Base-by-base conservation (phyloP, 2,329 filamentous ascomycete species). In the Cercospora sp. region DNA sequence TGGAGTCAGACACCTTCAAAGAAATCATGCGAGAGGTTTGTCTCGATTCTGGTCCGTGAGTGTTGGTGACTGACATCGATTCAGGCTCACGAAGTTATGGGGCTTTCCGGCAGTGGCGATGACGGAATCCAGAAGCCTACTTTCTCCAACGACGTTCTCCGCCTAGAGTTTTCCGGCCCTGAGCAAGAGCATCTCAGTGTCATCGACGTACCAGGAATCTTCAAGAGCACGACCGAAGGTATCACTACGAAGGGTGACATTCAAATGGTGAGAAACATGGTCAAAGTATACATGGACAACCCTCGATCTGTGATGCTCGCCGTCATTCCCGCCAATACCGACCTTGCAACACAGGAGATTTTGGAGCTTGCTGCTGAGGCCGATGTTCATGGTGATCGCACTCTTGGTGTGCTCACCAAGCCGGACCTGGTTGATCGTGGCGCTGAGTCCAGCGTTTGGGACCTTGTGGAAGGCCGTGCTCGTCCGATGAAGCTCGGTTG, bases 301-400 rank as follows among this genome's bases (percentile, higher is more conserved):
- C 71, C 75, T 0, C 75, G 80, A 3, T 79, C 79, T 0, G 76
- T 82, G 40, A 82, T 83, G 48, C 75, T 84, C 1, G 76, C 80
- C 0, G 82, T 84, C 0, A 72, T 84, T 1, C 79, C 80, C 0
- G 79, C 81, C 12, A 81, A 80, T 26, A 78, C 80, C 5, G 83
- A 86, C 60, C 76, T 83, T 30, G 80, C 79, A 0, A 84, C 79
- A 0, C 82, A 85, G 61, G 79, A 82, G 45, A 84, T 85, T 42
- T 73, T 85, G 1, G 74, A 80, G 26, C 72, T 81, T 51, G 82
- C 82, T 53, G 75, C 76, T 7, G 71, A 77, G 4, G 68, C 70
- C 12, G 81, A 83, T 66, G 58, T 64, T 3, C 33, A 73, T 1
- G 78, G 78, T 3, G 63, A 72, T 9, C 71, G 79, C 3, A 80